Base-by-base conservation (phyloP, 495 filamentous ascomycete species). In the Lasiosphaeris hirsuta region DNA sequence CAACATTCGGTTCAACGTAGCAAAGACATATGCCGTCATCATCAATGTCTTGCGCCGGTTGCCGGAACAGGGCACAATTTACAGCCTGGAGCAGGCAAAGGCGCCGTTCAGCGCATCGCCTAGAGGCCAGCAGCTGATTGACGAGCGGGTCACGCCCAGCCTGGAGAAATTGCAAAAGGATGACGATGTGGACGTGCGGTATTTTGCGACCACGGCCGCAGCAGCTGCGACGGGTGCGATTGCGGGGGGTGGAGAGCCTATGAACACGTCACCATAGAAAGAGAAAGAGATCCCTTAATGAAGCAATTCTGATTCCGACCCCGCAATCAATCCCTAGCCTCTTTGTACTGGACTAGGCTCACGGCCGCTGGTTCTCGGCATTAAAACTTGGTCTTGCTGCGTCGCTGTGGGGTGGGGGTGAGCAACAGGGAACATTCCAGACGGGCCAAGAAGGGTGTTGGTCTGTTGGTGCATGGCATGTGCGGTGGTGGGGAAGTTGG, bases 1-100 rank as follows among this genome's bases (percentile, higher is more conserved):
- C 51, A 98, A 98, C 72, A 98, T 98, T 69, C 90, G 94, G 51
- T 98, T 98, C 82, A 98, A 98, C 68, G 93, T 97, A 50, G 95
- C 94, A 54, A 98, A 98, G 75, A 97, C 95, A 30, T 98, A 97
- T 68, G 82, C 84, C 14, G 85, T 93, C 41, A 77, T 98, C 41
- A 92, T 97, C 63, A 84, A 88, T 57, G 91, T 93, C 23, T 79
- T 98, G 67, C 88, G 90, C 72, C 89, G 91, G 54, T 83, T 98
- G 15, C 94, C 94, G 1, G 87, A 87, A 33, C 80, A 93, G 64
- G 90, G 90, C 56, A 97, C 94, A 18, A 80, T 98, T 63, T 83
- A 87, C 65, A 82, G 86, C 48, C 69, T 96, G 39, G 90, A 95
- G 71, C 92, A 96, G 76, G 81, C 84, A 2, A 87, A 85, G 44